Evolutionary conservation across 305 asterid species (phyloP).

Genomic region (Fraxinus baroniana): DNA sequence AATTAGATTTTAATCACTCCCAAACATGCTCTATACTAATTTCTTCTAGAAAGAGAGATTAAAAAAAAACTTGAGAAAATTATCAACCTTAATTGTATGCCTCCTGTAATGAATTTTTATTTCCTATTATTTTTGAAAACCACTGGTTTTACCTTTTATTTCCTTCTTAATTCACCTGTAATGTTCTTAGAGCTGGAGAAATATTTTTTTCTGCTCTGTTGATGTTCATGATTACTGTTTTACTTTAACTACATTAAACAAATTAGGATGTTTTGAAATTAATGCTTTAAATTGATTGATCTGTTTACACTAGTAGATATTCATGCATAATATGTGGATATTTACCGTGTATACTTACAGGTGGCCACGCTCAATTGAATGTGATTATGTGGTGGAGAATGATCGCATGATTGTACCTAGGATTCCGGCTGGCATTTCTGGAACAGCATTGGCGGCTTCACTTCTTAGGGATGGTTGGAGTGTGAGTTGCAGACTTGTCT

Average conservation of each 20-base stretch:
- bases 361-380: constrained; percentile 37
- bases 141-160: neutral
- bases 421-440: constrained; percentile 84
- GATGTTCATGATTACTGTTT: neutral
- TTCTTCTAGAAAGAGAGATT: neutral
- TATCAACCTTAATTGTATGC: neutral
- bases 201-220: neutral
- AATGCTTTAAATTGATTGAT: neutral
- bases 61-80: neutral
- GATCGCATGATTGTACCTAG: constrained; percentile 69
- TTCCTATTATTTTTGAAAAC: neutral
- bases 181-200: neutral
- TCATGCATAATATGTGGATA: neutral
- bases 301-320: neutral
- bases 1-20: no score
- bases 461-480: constrained; percentile 99
- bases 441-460: constrained; percentile 94
- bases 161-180: neutral
- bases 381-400: constrained; percentile 44
- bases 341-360: constrained; percentile 32
- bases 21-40: neutral
- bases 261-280: neutral
- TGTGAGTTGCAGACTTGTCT: constrained; percentile 82
- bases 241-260: neutral
- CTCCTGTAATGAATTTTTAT: neutral